Percentiles rank a stretch among this genome's conserved stretches.
Evolutionary conservation across 352 stramenopile species (phyloP).

Genomic region (Pythium aquatile): DNA sequence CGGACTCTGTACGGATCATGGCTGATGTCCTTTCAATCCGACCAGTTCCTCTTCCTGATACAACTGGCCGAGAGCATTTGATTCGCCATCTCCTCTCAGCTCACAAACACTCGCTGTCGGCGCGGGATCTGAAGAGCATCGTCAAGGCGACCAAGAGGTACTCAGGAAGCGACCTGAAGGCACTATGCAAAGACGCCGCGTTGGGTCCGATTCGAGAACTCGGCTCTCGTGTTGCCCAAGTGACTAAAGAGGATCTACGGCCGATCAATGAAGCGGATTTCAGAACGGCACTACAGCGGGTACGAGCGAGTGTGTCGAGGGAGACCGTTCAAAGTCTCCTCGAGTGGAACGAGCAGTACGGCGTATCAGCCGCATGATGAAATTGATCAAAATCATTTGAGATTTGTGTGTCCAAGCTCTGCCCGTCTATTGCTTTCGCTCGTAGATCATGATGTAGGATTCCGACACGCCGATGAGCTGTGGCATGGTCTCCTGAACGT

Average conservation of each 20-base stretch:
- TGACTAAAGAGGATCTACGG: slow-evolving; percentile 60
- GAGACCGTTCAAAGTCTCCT: slow-evolving; percentile 53
- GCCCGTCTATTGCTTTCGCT: slow-evolving; percentile 61
- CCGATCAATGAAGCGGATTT: slow-evolving; percentile 64
- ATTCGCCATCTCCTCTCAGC: slow-evolving; percentile 54
- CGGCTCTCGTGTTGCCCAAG: slow-evolving; percentile 52
- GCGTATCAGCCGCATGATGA: slow-evolving; percentile 47
- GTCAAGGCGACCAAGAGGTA: slow-evolving; percentile 80
- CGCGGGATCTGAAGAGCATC: slow-evolving; percentile 64
- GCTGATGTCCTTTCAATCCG: background rate
- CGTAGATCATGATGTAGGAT: slow-evolving; percentile 91
- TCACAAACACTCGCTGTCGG: slow-evolving; percentile 54
- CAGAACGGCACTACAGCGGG: slow-evolving; percentile 44
- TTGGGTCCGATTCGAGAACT: slow-evolving; percentile 90
- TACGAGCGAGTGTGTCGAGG: slow-evolving; percentile 70
- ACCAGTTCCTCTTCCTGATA: slow-evolving; percentile 73
- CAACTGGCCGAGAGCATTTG: slow-evolving; percentile 46
- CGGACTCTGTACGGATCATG: background rate
- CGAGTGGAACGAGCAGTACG: slow-evolving; percentile 69
- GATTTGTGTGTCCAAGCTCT: background rate
- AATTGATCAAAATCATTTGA: slow-evolving; percentile 5
- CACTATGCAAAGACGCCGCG: slow-evolving; percentile 93
- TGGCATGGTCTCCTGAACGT: slow-evolving; percentile 97
- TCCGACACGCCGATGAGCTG: slow-evolving; percentile 98
- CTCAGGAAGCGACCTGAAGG: slow-evolving; percentile 88